Conservation (phyloP, 257 asterid species). For the Capsicum rhomboideum region DNA sequence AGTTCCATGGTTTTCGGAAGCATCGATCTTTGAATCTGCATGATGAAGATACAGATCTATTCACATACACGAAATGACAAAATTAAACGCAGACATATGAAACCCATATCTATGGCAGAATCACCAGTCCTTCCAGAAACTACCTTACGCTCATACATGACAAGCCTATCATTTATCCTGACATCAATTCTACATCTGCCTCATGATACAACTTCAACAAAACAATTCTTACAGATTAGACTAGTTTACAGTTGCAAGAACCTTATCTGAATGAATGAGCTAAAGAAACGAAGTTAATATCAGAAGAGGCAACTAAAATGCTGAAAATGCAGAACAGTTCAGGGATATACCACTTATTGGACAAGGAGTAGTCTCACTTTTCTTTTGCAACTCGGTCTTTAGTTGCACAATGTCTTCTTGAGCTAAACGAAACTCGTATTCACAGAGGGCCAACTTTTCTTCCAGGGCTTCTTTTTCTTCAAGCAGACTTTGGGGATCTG, state of each 20-base stretch:
- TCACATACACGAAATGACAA: conserved; percentile 10
- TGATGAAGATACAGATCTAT: conserved; percentile 16
- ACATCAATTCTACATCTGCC: background rate
- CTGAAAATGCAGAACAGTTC: background rate
- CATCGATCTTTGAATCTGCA: conserved; percentile 43
- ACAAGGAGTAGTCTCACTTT: conserved; percentile 33
- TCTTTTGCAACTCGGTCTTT: conserved; percentile 65
- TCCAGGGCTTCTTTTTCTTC: conserved; percentile 83
- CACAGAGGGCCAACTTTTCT: conserved; percentile 82
- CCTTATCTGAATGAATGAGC: background rate
- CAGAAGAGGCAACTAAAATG: conserved; percentile 1
- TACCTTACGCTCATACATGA: background rate
- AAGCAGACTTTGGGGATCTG: conserved; percentile 83
- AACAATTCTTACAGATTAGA: background rate
- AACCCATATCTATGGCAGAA: background rate
- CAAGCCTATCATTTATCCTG: background rate
- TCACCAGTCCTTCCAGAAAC: background rate
- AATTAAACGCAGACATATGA: background rate
- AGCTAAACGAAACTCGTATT: conserved; percentile 94
- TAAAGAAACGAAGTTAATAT: background rate
- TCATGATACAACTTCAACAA: background rate
- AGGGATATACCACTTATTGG: conserved; percentile 40
- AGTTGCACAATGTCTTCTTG: conserved; percentile 79
- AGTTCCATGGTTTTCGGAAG: conserved; percentile 29
- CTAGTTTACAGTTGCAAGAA: background rate